phyloP scores from a whole-genome alignment of 805 yeast genomes.

The Millerago galiae region DNA sequence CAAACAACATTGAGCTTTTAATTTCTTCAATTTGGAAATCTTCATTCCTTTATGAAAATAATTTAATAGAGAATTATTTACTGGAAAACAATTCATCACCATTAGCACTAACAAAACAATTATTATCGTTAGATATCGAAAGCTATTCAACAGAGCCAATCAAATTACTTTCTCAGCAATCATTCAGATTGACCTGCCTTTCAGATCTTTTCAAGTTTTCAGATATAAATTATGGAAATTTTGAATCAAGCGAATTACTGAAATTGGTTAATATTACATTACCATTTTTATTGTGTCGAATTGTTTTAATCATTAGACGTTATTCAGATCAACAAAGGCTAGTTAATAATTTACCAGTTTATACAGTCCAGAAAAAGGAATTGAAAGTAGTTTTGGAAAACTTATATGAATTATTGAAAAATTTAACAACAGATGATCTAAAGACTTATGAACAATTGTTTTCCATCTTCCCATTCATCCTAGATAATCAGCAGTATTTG shows the following conservation, averaged over 20 bases:
- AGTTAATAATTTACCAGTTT: constrained; percentile 56
- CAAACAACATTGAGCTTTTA: constrained; percentile 34
- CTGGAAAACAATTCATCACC: constrained; percentile 25
- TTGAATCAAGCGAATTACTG: neutral
- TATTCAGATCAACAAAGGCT: constrained; percentile 58
- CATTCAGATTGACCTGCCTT: constrained; percentile 52
- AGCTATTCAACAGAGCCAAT: constrained; percentile 53
- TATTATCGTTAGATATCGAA: constrained; percentile 38
- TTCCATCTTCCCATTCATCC: constrained; percentile 18
- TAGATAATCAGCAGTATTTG: constrained; percentile 19
- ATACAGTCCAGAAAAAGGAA: constrained; percentile 61
- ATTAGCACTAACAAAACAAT: constrained; percentile 29
- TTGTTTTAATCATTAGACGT: constrained; percentile 55
- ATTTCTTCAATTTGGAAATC: constrained; percentile 47
- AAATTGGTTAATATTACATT: constrained; percentile 26
- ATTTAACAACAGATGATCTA: constrained; percentile 1
- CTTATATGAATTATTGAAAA: constrained; percentile 25
- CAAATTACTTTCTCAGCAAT: constrained; percentile 34
- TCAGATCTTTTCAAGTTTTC: constrained; percentile 39
- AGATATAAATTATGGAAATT: neutral
- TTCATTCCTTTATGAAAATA: constrained; percentile 54
- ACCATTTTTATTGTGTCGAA: constrained; percentile 49
- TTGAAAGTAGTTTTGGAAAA: constrained; percentile 42
- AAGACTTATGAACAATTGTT: constrained; percentile 8
- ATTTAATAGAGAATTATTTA: constrained; percentile 42